A percentile compares a stretch with the other conserved stretches of the same genome.
Conservation (phyloP, 1,139 yeast genomes). For the Candida sojae region DNA sequence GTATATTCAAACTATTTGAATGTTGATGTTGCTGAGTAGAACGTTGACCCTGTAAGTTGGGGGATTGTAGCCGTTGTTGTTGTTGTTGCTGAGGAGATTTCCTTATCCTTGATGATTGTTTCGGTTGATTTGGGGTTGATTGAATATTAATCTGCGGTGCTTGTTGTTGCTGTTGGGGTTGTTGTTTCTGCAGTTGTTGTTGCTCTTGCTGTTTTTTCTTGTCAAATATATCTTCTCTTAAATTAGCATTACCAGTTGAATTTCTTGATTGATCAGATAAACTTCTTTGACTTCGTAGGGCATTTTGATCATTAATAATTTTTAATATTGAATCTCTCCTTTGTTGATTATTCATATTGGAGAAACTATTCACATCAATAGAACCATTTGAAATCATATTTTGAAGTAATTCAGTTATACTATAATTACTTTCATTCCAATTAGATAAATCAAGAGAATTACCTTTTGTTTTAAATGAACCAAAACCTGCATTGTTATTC, state of each 20-base stretch:
- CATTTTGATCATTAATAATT: slow-evolving; percentile 35
- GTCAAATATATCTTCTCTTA: slow-evolving; percentile 48
- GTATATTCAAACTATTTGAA: slow-evolving; percentile 1
- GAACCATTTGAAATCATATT: slow-evolving; percentile 40
- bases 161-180: slow-evolving; percentile 6
- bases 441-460: slow-evolving; percentile 33
- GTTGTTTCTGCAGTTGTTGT: slow-evolving; percentile 9
- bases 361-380: slow-evolving; percentile 29
- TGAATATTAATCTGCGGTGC: slow-evolving; percentile 1
- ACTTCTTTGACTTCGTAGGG: slow-evolving; percentile 18
- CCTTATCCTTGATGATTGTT: slow-evolving; percentile 2
- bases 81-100: slow-evolving; percentile 6
- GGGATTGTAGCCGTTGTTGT: slow-evolving; percentile 3
- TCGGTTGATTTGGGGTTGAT: not conserved
- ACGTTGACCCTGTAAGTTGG: slow-evolving; percentile 1
- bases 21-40: slow-evolving; percentile 1
- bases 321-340: slow-evolving; percentile 45
- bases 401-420: slow-evolving; percentile 38
- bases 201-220: slow-evolving; percentile 14
- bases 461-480: slow-evolving; percentile 20
- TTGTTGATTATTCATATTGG: slow-evolving; percentile 44
- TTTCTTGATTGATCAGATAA: slow-evolving; percentile 8
- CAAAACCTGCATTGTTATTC: slow-evolving; percentile 7
- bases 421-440: slow-evolving; percentile 27
- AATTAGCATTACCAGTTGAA: slow-evolving; percentile 18